Base-by-base conservation (phyloP, 2,329 filamentous ascomycete genomes). In the Epichloe coenophiala region DNA sequence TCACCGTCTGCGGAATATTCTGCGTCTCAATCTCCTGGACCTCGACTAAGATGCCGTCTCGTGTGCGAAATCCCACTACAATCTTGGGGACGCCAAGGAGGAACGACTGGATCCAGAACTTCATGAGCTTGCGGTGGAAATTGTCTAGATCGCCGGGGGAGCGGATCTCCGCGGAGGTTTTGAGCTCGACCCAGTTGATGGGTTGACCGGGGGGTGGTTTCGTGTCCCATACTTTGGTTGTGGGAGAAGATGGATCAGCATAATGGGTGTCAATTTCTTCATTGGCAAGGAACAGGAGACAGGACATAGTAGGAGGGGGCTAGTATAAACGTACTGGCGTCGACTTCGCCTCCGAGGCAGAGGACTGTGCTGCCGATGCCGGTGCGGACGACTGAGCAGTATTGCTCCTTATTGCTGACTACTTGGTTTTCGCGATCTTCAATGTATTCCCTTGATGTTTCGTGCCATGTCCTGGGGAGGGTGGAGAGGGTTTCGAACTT, bases 51-150 rank as follows among this genome's bases (percentile, higher is more conserved):
- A 87, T 77, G 7, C 93, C 91, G 50, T 83, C 67, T 17, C 67
- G 79, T 36, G 78, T 83, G 45, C 93, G 82, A 64, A 93, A 96
- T 1, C 93, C 93, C 33, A 98, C 86, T 44, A 96, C 81, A 56
- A 98, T 88, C 57, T 84, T 93, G 0, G 89, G 88, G 1, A 97
- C 90, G 40, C 91, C 91, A 2, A 98, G 81, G 2, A 98, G 74
- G 62, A 95, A 98, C 0, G 87, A 95, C 66, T 97, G 93, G 13
- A 91, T 88, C 93, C 93, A 98, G 69, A 91, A 95, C 61, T 94
- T 94, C 67, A 95, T 78, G 50, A 97, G 76, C 65, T 97, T 97
- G 46, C 86, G 80, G 67, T 96, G 87, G 63, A 91, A 95, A 55
- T 81, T 84, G 19, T 83, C 68, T 61, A 81, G 74, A 60, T 93